Percentiles rank a stretch among this genome's conserved stretches.
These are phyloP conservation scores for Colletotrichum sp. DNA, from an alignment of 2,329 filamentous ascomycete species.

Conservation along the genomic window DNA sequence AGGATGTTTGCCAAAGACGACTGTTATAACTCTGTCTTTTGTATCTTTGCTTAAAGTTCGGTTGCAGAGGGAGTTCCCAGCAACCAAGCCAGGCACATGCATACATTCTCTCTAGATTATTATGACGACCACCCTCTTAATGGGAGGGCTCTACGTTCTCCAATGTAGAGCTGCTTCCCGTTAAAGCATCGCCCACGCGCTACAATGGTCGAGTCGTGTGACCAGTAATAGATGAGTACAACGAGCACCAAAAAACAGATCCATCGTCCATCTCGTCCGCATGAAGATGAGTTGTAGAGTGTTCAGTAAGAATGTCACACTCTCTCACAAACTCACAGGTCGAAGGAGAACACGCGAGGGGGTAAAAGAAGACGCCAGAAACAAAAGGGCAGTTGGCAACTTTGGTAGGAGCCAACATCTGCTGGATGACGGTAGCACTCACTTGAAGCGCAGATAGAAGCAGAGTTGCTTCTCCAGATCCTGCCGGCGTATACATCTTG, in stretches of 20 bases:
- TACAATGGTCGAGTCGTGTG: background rate
- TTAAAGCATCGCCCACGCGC: background rate
- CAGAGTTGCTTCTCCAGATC: background rate
- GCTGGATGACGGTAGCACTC: background rate
- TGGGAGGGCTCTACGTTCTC: background rate
- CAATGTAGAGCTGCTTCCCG: background rate
- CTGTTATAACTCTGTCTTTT: background rate
- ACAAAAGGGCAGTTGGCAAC: background rate
- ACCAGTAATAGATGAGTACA: background rate
- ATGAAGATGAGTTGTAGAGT: background rate
- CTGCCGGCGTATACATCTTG: background rate
- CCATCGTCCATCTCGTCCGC: background rate
- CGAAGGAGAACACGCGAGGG: background rate
- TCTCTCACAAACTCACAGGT: background rate
- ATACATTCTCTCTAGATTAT: no score
- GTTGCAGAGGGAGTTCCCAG: no score
- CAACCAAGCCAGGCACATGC: no score
- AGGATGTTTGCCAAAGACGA: background rate
- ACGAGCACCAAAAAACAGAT: background rate
- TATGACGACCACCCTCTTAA: no score
- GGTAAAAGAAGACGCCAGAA: background rate
- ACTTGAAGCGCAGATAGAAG: background rate
- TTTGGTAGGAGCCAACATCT: background rate
- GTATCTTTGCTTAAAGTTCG: no score
- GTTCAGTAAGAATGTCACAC: background rate